These are phyloP conservation scores for Lachancea sp. DNA, from an alignment of 805 yeast species.

Conservation along the genomic window DNA sequence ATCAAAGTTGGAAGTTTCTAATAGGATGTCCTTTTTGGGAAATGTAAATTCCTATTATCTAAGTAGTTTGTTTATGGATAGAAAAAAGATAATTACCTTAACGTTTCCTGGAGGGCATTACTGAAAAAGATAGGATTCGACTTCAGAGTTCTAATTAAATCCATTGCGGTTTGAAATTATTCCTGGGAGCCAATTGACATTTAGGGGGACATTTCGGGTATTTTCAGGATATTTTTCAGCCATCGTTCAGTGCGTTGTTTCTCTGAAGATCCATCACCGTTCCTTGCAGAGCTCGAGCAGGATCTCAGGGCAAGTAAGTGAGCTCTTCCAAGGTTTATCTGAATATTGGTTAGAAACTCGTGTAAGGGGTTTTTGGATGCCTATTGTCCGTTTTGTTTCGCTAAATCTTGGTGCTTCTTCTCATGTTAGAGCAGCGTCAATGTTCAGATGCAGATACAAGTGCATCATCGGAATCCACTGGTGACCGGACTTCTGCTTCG, in stretches of 20 bases:
- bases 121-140: background rate
- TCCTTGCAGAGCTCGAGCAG: constrained; percentile 3
- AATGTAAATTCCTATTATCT: too few species aligned
- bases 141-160: too few species aligned
- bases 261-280: too few species aligned
- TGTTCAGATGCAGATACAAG: constrained; percentile 7
- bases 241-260: background rate
- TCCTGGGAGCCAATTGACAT: too few species aligned
- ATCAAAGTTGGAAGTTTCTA: too few species aligned
- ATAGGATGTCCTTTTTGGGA: background rate
- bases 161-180: too few species aligned
- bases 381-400: background rate
- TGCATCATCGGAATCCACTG: constrained; percentile 7
- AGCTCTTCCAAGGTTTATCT: too few species aligned
- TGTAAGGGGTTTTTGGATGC: background rate
- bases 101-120: background rate
- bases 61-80: background rate
- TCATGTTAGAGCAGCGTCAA: too few species aligned
- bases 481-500: constrained; percentile 1
- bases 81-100: background rate
- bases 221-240: too few species aligned
- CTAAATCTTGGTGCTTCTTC: too few species aligned
- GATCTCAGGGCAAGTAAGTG: background rate
- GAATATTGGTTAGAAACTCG: too few species aligned
- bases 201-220: too few species aligned